Evolutionary conservation across 768 basidiomycete genomes (phyloP).

Genomic region (Boletus rufocinnamomeus): DNA sequence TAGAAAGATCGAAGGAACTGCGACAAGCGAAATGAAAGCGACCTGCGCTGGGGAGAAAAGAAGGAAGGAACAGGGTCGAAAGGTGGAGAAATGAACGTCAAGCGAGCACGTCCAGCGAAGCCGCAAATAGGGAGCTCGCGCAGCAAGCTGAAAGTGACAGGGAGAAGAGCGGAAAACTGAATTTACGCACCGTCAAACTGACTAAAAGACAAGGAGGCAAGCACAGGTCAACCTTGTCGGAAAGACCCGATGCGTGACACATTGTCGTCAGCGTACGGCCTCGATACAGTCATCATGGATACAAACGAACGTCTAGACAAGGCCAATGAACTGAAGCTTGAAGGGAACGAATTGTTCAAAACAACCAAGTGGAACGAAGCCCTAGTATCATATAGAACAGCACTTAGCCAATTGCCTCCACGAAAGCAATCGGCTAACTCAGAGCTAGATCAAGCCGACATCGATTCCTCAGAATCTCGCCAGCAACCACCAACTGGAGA

Average conservation of each 20-base stretch:
- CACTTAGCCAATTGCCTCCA: slow-evolving; percentile 65
- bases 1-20: slow-evolving; percentile 14
- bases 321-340: slow-evolving; percentile 65
- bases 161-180: neutral
- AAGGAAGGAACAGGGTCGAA: slow-evolving; percentile 28
- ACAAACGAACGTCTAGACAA: slow-evolving; percentile 46
- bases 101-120: neutral
- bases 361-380: slow-evolving; percentile 68
- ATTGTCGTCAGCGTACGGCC: neutral
- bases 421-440: slow-evolving; percentile 30
- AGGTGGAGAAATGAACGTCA: neutral
- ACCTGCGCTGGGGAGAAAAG: slow-evolving; percentile 52
- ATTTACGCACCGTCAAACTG: neutral
- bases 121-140: slow-evolving; percentile 11
- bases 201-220: neutral
- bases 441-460: slow-evolving; percentile 21
- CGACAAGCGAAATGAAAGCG: slow-evolving; percentile 34
- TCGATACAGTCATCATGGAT: slow-evolving; percentile 8
- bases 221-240: neutral
- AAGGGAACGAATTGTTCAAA: slow-evolving; percentile 78
- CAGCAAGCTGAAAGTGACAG: slow-evolving; percentile 14
- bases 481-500: slow-evolving; percentile 15
- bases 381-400: slow-evolving; percentile 66
- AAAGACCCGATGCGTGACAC: neutral
- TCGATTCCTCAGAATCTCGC: slow-evolving; percentile 21